Percentiles rank a stretch among this genome's conserved stretches.
These are phyloP conservation scores for Rhodomyrtus psidioides DNA, from an alignment of 441 rosid genomes.

Conservation along the genomic window DNA sequence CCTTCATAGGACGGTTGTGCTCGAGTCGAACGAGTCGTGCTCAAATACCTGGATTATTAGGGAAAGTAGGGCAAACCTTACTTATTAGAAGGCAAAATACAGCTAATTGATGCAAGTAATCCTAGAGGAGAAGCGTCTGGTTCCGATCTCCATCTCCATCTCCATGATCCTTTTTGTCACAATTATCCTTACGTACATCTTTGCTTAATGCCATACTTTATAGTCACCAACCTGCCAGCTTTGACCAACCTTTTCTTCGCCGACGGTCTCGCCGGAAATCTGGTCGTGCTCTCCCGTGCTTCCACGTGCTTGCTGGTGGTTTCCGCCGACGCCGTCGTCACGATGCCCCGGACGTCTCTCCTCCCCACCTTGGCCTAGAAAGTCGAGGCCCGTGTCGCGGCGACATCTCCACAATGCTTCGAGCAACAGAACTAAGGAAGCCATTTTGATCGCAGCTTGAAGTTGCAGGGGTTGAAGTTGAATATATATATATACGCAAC, in stretches of 20 bases:
- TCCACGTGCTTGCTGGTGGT: neutral
- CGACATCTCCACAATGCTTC: neutral
- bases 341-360: neutral
- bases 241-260: neutral
- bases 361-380: neutral
- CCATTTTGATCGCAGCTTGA: neutral
- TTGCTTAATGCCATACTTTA: neutral
- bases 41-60: neutral
- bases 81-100: neutral
- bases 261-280: neutral
- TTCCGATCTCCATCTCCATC: neutral
- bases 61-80: neutral
- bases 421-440: constrained; percentile 3
- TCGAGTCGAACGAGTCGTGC: neutral
- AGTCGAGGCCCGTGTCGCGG: neutral
- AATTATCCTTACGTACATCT: neutral
- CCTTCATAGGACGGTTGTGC: neutral
- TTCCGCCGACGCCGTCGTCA: neutral
- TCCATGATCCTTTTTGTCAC: neutral
- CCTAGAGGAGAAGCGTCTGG: neutral
- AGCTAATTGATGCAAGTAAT: neutral
- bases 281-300: neutral
- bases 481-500: no score
- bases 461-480: neutral
- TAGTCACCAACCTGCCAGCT: neutral